These are phyloP conservation scores for Fusarium multiceps DNA, from an alignment of 2,329 filamentous ascomycete genomes.

Conservation along the genomic window DNA sequence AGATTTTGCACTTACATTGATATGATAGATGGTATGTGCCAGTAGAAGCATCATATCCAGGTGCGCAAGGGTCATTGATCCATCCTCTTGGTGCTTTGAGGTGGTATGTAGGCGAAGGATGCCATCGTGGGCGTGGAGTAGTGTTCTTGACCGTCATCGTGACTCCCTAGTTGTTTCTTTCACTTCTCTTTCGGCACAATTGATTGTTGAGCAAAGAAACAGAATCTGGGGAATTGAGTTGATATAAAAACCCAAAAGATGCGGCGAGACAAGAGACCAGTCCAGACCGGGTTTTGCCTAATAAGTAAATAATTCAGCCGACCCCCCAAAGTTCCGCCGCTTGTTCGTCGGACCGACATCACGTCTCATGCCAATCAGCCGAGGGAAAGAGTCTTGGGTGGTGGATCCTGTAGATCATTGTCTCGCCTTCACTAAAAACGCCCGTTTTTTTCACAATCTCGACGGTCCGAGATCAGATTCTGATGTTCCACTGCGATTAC, in stretches of 20 bases:
- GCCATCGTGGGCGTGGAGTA: conserved; percentile 23
- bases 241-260: not conserved
- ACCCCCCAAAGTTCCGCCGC: conserved; percentile 18
- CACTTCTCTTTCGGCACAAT: not conserved
- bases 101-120: conserved; percentile 37
- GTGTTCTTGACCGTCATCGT: conserved; percentile 24
- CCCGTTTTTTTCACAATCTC: not conserved
- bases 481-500: not conserved
- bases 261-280: not conserved
- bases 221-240: not conserved
- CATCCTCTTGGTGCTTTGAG: conserved; percentile 40
- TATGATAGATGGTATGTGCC: conserved; percentile 44
- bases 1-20: too few species aligned
- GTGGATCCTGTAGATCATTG: conserved; percentile 21
- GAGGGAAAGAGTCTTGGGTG: not conserved
- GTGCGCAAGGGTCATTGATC: conserved; percentile 44
- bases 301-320: conserved; percentile 39
- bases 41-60: conserved; percentile 36
- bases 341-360: conserved; percentile 33
- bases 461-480: conserved; percentile 8
- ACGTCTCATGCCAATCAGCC: conserved; percentile 19
- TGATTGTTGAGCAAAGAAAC: rapidly evolving
- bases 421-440: conserved; percentile 6
- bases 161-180: not conserved
- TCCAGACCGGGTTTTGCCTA: conserved; percentile 28